Percentiles rank a stretch among this genome's conserved stretches.
Conservation (phyloP, 345 rosid genomes). For the Balakata baccata region DNA sequence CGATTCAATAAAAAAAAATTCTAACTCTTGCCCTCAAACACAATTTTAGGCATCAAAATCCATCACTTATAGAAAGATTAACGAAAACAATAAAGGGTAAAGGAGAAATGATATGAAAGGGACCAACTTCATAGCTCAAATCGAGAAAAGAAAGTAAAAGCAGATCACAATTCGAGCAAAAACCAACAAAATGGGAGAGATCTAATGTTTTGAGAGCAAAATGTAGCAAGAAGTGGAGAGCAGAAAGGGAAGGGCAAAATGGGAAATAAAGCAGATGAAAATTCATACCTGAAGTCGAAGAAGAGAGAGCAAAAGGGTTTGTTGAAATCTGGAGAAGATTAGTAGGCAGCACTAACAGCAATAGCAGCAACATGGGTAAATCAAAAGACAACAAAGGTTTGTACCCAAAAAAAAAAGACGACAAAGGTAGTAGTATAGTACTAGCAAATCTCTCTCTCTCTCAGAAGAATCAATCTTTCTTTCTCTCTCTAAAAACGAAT, state of each 20-base stretch:
- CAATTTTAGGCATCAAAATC: neutral
- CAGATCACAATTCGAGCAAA: slow-evolving; percentile 23
- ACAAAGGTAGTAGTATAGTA: neutral
- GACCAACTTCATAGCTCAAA: slow-evolving; percentile 19
- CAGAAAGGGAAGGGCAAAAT: slow-evolving; percentile 1
- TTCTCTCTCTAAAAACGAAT: slow-evolving; percentile 13
- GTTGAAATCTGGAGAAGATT: slow-evolving; percentile 35
- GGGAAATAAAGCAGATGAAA: neutral
- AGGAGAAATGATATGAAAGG: slow-evolving; percentile 3
- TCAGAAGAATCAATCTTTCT: neutral
- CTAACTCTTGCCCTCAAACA: neutral
- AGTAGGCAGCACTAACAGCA: slow-evolving; percentile 21
- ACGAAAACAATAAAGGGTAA: neutral
- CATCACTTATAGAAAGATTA: neutral
- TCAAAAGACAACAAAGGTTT: slow-evolving; percentile 18
- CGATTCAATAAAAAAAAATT: slow-evolving; percentile 4
- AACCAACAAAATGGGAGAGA: slow-evolving; percentile 33
- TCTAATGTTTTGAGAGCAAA: slow-evolving; percentile 25
- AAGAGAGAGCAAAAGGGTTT: neutral
- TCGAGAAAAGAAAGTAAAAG: slow-evolving; percentile 26
- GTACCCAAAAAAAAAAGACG: no score
- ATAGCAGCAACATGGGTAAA: slow-evolving; percentile 18
- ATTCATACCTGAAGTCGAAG: slow-evolving; percentile 27
- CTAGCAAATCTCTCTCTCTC: slow-evolving; percentile 7
- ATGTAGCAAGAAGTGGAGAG: neutral